These are phyloP conservation scores for Paracamarosporium sp. DNA, from an alignment of 2,329 filamentous ascomycete species.

Conservation along the genomic window DNA sequence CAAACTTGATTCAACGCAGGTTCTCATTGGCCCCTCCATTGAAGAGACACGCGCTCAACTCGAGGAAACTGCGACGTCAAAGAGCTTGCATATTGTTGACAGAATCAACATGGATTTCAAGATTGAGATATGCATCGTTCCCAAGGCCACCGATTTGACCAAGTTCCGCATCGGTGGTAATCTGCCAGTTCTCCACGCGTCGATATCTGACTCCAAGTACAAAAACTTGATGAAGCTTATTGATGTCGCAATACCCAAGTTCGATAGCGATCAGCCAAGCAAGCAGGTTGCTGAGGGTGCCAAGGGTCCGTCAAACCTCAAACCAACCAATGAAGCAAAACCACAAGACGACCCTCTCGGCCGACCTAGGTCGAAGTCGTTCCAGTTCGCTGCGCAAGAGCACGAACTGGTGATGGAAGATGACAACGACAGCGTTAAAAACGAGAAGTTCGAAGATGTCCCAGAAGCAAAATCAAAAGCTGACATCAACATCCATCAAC, in stretches of 20 bases:
- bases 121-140: slow-evolving; percentile 95
- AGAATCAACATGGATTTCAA: slow-evolving; percentile 97
- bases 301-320: slow-evolving; percentile 46
- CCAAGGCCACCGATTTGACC: slow-evolving; percentile 90
- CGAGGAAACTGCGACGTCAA: slow-evolving; percentile 68
- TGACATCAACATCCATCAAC: slow-evolving; percentile 74
- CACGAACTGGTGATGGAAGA: slow-evolving; percentile 82
- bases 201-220: slow-evolving; percentile 93
- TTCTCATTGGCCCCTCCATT: slow-evolving; percentile 92
- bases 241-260: slow-evolving; percentile 90
- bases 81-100: slow-evolving; percentile 88
- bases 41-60: slow-evolving; percentile 87
- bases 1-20: slow-evolving; percentile 91
- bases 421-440: slow-evolving; percentile 67
- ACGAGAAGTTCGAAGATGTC: slow-evolving; percentile 72
- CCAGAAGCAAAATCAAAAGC: slow-evolving; percentile 61
- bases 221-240: slow-evolving; percentile 96
- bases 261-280: slow-evolving; percentile 60
- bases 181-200: slow-evolving; percentile 88
- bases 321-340: slow-evolving; percentile 39
- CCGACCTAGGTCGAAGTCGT: slow-evolving; percentile 71
- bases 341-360: slow-evolving; percentile 46
- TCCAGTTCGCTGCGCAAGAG: slow-evolving; percentile 74
- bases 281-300: slow-evolving; percentile 45
- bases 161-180: slow-evolving; percentile 91